Percentiles rank a stretch among this genome's conserved stretches.
Conservation (phyloP, 1,284 basidiomycete genomes). For the Testicularia cyperi region DNA sequence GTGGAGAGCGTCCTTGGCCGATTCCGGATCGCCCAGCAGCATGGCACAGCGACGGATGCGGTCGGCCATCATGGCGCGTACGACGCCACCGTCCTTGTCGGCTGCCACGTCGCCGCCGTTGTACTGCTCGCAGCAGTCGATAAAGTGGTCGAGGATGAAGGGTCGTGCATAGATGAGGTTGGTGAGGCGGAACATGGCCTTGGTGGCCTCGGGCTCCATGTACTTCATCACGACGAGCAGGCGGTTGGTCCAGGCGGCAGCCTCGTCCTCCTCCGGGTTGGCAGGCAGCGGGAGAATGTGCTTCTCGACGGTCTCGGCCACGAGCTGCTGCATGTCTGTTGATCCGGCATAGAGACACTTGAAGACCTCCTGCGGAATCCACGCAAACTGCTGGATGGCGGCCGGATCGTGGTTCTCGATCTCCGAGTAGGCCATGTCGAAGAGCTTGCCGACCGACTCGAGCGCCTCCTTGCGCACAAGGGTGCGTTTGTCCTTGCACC, state of each 20-base stretch:
- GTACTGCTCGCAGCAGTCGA: conserved; percentile 49
- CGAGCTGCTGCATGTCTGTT: conserved; percentile 65
- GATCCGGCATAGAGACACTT: conserved; percentile 56
- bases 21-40: conserved; percentile 66
- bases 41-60: conserved; percentile 21
- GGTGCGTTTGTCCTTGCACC: conserved; percentile 83
- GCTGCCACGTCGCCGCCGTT: conserved; percentile 74
- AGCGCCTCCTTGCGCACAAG: conserved; percentile 81
- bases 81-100: conserved; percentile 66
- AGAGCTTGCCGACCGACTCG: conserved; percentile 75
- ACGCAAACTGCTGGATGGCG: conserved; percentile 79
- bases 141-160: conserved; percentile 25
- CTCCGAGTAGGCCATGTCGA: conserved; percentile 79
- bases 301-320: conserved; percentile 66
- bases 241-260: conserved; percentile 80
- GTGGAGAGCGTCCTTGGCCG: conserved; percentile 75
- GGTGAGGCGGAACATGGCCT: conserved; percentile 69
- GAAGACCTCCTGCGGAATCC: conserved; percentile 84
- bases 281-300: conserved; percentile 79
- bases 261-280: conserved; percentile 71
- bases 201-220: conserved; percentile 66
- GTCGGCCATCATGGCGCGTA: conserved; percentile 42
- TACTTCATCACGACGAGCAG: conserved; percentile 74
- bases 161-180: conserved; percentile 45
- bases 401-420: conserved; percentile 81